A percentile compares a stretch with the other conserved stretches of the same genome.
Conservation (phyloP, 164 flowering plant species). For the Tinospora cordifolia region DNA sequence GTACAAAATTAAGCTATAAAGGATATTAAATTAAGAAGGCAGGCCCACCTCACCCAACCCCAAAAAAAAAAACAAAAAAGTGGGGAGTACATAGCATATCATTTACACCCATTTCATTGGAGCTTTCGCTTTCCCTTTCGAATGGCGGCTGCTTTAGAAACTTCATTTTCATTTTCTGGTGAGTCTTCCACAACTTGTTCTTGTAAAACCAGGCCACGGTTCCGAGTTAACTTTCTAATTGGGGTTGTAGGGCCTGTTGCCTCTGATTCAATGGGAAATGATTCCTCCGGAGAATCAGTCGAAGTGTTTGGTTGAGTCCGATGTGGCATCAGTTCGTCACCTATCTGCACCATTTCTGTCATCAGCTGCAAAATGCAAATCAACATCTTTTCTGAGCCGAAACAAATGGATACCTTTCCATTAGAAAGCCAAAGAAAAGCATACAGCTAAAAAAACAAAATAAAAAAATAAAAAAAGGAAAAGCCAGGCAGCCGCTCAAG, state of each 20-base stretch:
- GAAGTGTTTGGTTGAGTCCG: neutral
- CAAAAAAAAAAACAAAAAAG: neutral
- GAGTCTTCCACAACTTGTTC: constrained; percentile 58
- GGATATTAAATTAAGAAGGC: too few species aligned
- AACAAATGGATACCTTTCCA: too few species aligned
- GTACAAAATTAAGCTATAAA: neutral
- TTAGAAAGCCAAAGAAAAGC: too few species aligned
- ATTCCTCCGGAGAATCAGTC: constrained; percentile 9
- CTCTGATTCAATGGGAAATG: neutral
- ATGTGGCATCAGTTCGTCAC: constrained; percentile 18
- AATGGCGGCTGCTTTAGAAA: constrained; percentile 24
- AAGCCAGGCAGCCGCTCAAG: too few species aligned
- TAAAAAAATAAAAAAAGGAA: too few species aligned
- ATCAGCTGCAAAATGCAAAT: constrained; percentile 11
- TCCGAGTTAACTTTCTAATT: constrained; percentile 25
- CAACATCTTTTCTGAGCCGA: too few species aligned
- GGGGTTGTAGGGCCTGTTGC: constrained; percentile 17
- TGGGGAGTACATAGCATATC: neutral
- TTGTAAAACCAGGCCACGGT: constrained; percentile 26
- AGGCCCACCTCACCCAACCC: too few species aligned
- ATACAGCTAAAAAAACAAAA: too few species aligned
- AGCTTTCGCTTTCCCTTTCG: constrained; percentile 50
- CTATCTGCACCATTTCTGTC: constrained; percentile 8
- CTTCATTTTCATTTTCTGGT: constrained; percentile 31
- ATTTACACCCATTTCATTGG: constrained; percentile 6